Conservation (phyloP, 2,329 filamentous ascomycete species). For the Cladosporium sp. region DNA sequence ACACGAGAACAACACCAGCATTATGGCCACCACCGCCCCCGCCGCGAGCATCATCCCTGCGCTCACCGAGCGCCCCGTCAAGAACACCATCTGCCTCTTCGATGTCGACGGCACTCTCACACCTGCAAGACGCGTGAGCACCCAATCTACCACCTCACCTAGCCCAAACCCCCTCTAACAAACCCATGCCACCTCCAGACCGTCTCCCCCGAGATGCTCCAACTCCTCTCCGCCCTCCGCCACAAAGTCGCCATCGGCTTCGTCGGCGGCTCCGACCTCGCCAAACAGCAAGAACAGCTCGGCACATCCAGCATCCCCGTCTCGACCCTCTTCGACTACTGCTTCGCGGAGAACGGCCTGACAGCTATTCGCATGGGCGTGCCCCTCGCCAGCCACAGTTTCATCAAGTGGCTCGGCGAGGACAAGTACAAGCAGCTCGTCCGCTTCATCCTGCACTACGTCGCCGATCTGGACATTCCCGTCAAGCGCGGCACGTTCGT, state of each 20-base stretch:
- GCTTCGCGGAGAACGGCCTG: conserved; percentile 94
- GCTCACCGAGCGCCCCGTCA: conserved; percentile 76
- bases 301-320: conserved; percentile 65
- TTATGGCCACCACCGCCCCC: conserved; percentile 34
- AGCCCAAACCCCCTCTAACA: not conserved
- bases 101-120: conserved; percentile 94
- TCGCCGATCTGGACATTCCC: conserved; percentile 78
- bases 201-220: conserved; percentile 76
- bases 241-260: conserved; percentile 85
- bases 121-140: conserved; percentile 66
- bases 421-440: conserved; percentile 74
- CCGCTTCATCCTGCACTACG: conserved; percentile 72
- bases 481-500: conserved; percentile 80
- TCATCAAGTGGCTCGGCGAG: conserved; percentile 91
- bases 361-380: conserved; percentile 81
- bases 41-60: conserved; percentile 58
- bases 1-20: conserved; percentile 10
- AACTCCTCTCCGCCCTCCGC: conserved; percentile 72
- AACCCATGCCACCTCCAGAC: conserved; percentile 15
- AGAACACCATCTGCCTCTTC: conserved; percentile 92
- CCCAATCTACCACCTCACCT: not conserved
- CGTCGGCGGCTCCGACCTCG: conserved; percentile 87
- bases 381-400: conserved; percentile 70
- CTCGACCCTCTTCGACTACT: conserved; percentile 89
- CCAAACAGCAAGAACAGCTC: conserved; percentile 95